These are phyloP conservation scores for Phytomonas francai DNA, from an alignment of 208 protist species.

Conservation along the genomic window DNA sequence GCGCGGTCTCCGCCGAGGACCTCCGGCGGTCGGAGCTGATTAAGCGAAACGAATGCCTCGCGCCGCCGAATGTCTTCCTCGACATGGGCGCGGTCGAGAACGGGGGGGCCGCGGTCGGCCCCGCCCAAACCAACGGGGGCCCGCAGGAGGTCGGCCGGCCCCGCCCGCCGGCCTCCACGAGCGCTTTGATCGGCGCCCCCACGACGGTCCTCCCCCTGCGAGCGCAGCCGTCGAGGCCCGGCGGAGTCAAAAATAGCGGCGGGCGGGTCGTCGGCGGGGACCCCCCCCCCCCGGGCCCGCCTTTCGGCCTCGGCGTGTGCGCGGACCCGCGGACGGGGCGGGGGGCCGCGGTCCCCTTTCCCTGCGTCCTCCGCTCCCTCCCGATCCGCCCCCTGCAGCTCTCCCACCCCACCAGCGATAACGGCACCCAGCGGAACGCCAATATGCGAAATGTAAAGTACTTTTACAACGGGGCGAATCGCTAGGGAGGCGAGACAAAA, in stretches of 20 bases:
- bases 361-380: too few species aligned
- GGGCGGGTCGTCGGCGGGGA: too few species aligned
- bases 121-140: neutral
- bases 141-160: neutral
- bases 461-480: neutral
- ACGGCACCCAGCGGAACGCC: too few species aligned
- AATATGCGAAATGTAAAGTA: too few species aligned
- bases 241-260: too few species aligned
- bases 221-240: too few species aligned
- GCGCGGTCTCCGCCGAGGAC: slow-evolving; percentile 62
- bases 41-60: slow-evolving; percentile 30
- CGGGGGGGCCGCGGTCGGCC: neutral
- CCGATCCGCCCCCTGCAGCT: too few species aligned
- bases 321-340: too few species aligned
- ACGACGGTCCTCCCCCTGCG: neutral
- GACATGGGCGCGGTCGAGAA: slow-evolving; percentile 43
- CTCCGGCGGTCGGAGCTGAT: slow-evolving; percentile 44
- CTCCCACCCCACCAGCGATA: too few species aligned
- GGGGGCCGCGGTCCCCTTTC: too few species aligned
- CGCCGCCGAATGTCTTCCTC: slow-evolving; percentile 66
- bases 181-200: neutral
- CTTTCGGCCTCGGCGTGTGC: too few species aligned
- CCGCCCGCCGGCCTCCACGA: slow-evolving; percentile 2
- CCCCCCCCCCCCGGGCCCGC: too few species aligned
- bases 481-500: neutral